Evolutionary conservation across 805 yeast species (phyloP).

Genomic region (Cyberlindnera lachancei): DNA sequence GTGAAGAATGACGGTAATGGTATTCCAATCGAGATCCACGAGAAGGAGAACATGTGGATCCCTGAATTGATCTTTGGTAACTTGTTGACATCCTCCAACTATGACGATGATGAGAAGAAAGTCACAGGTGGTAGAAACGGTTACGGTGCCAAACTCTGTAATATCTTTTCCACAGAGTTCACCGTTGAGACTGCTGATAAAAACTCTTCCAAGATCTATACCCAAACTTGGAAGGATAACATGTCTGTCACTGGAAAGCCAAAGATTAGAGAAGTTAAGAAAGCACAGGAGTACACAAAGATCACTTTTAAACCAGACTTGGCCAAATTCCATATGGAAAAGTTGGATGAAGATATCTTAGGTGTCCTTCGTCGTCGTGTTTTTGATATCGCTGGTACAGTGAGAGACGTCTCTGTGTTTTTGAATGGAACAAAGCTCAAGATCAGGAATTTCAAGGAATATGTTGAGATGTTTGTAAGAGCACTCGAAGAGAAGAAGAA

Average conservation of each 20-base stretch:
- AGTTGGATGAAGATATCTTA: constrained; percentile 72
- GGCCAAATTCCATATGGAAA: constrained; percentile 75
- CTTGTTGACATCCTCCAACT: constrained; percentile 88
- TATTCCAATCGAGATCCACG: constrained; percentile 90
- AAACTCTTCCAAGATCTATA: constrained; percentile 50
- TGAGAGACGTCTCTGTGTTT: constrained; percentile 68
- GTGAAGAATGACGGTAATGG: constrained; percentile 93
- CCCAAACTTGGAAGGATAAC: constrained; percentile 81
- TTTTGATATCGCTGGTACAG: constrained; percentile 92
- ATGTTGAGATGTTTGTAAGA: constrained; percentile 82
- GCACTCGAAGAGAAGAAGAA: constrained; percentile 48
- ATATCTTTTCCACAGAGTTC: constrained; percentile 87
- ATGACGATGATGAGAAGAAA: constrained; percentile 90
- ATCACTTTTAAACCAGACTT: constrained; percentile 87
- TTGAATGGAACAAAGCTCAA: constrained; percentile 68
- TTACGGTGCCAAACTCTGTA: constrained; percentile 95
- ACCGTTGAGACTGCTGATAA: constrained; percentile 84
- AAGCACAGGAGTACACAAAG: constrained; percentile 72
- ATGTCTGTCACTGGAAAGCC: constrained; percentile 79
- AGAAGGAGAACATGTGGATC: constrained; percentile 83
- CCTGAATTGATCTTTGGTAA: constrained; percentile 97
- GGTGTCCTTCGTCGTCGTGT: constrained; percentile 90
- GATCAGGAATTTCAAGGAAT: constrained; percentile 71
- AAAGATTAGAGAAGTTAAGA: constrained; percentile 39
- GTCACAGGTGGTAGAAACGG: constrained; percentile 99